A percentile compares a stretch with the other conserved stretches of the same genome.
These are phyloP conservation scores for Hyphodiscus hymeniophilus DNA, from an alignment of 495 filamentous ascomycete species.

Conservation along the genomic window DNA sequence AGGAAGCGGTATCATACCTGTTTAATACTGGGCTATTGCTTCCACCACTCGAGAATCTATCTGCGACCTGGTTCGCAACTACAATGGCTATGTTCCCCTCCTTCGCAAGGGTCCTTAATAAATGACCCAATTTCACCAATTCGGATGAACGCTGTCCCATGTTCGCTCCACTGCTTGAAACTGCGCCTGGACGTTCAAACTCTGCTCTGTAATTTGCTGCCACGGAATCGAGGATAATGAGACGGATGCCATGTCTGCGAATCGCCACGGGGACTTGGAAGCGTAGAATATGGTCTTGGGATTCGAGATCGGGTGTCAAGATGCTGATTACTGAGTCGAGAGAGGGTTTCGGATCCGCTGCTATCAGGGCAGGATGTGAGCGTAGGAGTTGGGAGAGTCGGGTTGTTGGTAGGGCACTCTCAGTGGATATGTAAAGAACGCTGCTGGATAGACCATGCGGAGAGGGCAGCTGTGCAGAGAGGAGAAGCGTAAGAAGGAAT, in stretches of 20 bases:
- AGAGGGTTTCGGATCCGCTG: conserved; percentile 46
- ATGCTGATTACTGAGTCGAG: conserved; percentile 53
- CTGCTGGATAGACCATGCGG: conserved; percentile 59
- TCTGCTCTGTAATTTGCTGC: conserved; percentile 94
- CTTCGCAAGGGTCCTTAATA: conserved; percentile 65
- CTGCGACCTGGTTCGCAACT: conserved; percentile 91
- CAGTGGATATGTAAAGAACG: conserved; percentile 92
- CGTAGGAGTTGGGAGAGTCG: conserved; percentile 71
- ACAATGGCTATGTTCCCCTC: conserved; percentile 73
- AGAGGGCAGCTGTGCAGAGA: conserved; percentile 70
- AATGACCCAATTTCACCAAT: conserved; percentile 66
- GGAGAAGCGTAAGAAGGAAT: conserved; percentile 74
- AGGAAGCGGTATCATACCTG: too few relatives aligned
- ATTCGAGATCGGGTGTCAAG: conserved; percentile 83
- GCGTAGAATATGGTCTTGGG: conserved; percentile 87
- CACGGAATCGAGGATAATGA: conserved; percentile 82
- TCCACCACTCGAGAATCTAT: conserved; percentile 51
- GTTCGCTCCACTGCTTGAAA: conserved; percentile 8
- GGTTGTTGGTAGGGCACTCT: conserved; percentile 70
- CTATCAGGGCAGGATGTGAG: conserved; percentile 52
- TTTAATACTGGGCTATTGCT: conserved; percentile 7
- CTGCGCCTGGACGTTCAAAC: conserved; percentile 46
- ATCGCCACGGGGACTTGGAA: conserved; percentile 89
- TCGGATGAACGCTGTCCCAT: conserved; percentile 47
- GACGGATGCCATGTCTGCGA: conserved; percentile 59